phyloP scores from a whole-genome alignment of 208 protist species.

The Crithidia expoeki region DNA sequence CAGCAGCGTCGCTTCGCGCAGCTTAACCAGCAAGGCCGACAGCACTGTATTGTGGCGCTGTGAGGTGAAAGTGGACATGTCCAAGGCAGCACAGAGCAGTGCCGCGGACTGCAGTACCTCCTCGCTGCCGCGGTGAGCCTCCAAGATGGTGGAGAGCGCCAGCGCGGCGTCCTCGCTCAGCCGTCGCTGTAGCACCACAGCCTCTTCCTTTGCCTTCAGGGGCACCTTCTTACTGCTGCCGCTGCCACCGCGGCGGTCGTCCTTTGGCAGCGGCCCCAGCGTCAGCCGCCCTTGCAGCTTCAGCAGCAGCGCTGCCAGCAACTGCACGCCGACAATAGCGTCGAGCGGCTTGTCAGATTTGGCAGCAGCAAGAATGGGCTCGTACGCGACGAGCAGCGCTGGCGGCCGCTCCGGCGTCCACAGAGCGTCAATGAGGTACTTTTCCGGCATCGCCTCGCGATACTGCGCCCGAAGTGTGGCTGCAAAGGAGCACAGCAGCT shows the following conservation, averaged over 20 bases:
- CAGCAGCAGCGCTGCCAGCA: conserved; percentile 69
- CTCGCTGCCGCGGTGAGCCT: conserved; percentile 54
- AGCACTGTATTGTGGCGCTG: conserved; percentile 44
- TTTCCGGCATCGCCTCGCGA: conserved; percentile 79
- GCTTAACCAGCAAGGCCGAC: conserved; percentile 53
- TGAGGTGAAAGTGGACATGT: conserved; percentile 60
- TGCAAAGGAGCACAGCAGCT: conserved; percentile 80
- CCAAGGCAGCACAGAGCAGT: conserved; percentile 53
- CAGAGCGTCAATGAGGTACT: conserved; percentile 88
- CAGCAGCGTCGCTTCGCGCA: conserved; percentile 59
- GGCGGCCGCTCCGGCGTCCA: conserved; percentile 70
- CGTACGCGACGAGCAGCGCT: conserved; percentile 61
- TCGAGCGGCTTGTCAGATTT: conserved; percentile 53
- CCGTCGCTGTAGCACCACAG: conserved; percentile 38
- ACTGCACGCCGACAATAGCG: conserved; percentile 48
- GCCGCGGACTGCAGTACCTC: conserved; percentile 51
- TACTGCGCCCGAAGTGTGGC: conserved; percentile 74
- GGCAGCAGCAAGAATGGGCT: conserved; percentile 51
- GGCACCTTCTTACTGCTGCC: conserved; percentile 18
- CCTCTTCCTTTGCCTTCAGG: conserved; percentile 21
- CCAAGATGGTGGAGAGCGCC: conserved; percentile 50
- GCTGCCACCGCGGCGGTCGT: conserved; percentile 42
- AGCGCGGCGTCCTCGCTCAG: conserved; percentile 60
- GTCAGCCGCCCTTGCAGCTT: conserved; percentile 50
- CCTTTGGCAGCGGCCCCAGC: conserved; percentile 66